Evolutionary conservation across 495 filamentous ascomycete genomes (phyloP).

Genomic region (Neurospora africana): DNA sequence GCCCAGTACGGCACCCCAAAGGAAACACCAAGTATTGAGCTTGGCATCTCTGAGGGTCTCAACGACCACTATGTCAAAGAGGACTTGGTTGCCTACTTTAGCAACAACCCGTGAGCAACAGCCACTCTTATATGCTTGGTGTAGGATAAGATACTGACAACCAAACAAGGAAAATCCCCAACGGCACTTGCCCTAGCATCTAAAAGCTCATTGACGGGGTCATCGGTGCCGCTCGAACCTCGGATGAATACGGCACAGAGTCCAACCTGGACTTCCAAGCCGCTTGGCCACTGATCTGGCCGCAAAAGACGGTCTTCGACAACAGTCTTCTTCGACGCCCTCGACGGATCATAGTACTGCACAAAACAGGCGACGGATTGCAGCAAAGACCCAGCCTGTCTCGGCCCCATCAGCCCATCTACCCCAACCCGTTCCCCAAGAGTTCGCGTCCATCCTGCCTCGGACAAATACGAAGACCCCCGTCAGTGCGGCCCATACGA

Average conservation of each 20-base stretch:
- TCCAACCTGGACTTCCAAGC: conserved; percentile 27
- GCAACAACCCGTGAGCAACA: conserved; percentile 23
- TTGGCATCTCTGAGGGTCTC: too few species aligned
- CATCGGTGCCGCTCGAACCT: conserved; percentile 17
- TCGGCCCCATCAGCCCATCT: conserved; percentile 48
- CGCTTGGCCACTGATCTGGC: conserved; percentile 38
- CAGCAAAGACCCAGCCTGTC: conserved; percentile 15
- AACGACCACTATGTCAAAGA: too few species aligned
- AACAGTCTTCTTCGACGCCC: conserved; percentile 33
- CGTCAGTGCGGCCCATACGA: conserved; percentile 47
- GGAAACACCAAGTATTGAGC: too few species aligned
- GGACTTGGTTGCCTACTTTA: too few species aligned
- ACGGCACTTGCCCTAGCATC: conserved; percentile 21
- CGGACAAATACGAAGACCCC: conserved; percentile 44
- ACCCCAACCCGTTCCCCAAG: conserved; percentile 39
- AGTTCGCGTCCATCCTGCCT: background rate
- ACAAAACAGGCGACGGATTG: conserved; percentile 26
- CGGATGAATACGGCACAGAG: conserved; percentile 14
- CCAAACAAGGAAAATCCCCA: conserved; percentile 19
- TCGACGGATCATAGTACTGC: conserved; percentile 55
- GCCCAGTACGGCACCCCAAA: too few species aligned
- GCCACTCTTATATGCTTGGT: background rate
- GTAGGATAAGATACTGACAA: background rate
- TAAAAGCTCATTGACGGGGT: conserved; percentile 19
- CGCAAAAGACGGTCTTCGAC: conserved; percentile 47